These are phyloP conservation scores for Pyricularia sp. DNA, from an alignment of 2,329 filamentous ascomycete species.

Conservation along the genomic window DNA sequence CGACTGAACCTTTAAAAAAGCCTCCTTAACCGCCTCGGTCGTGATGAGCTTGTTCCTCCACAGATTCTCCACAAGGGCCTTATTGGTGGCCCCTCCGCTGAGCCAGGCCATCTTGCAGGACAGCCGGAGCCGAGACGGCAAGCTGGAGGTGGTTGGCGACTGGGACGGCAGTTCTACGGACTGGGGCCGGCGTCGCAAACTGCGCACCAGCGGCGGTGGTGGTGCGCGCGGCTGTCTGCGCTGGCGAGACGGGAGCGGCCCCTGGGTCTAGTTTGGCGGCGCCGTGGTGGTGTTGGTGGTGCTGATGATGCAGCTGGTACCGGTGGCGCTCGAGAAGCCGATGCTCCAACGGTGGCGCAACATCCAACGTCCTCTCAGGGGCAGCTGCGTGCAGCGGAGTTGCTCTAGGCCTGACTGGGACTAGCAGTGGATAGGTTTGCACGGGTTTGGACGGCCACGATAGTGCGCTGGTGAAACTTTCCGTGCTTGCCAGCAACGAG, in stretches of 20 bases:
- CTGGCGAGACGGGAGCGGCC: background rate
- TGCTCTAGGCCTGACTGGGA: background rate
- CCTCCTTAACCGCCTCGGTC: slow-evolving; percentile 61
- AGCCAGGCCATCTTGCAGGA: slow-evolving; percentile 72
- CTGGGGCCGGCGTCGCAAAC: background rate
- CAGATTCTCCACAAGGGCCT: slow-evolving; percentile 70
- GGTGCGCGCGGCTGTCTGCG: background rate
- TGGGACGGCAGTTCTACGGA: background rate
- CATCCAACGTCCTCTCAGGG: background rate
- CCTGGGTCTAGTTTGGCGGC: background rate
- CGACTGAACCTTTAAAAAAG: slow-evolving; percentile 58
- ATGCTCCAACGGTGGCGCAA: background rate
- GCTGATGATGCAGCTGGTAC: background rate
- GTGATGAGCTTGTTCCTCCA: slow-evolving; percentile 62
- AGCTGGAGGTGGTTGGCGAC: background rate
- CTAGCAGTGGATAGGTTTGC: background rate
- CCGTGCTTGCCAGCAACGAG: background rate
- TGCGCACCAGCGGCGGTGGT: background rate
- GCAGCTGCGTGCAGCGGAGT: background rate
- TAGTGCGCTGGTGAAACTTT: background rate
- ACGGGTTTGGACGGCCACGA: background rate
- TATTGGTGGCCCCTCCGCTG: slow-evolving; percentile 67
- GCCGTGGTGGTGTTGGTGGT: background rate
- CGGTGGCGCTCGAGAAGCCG: background rate
- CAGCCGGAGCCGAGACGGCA: background rate